Evolutionary conservation across 805 yeast species (phyloP).

Genomic region (Wickerhamomyces ciferrii): DNA sequence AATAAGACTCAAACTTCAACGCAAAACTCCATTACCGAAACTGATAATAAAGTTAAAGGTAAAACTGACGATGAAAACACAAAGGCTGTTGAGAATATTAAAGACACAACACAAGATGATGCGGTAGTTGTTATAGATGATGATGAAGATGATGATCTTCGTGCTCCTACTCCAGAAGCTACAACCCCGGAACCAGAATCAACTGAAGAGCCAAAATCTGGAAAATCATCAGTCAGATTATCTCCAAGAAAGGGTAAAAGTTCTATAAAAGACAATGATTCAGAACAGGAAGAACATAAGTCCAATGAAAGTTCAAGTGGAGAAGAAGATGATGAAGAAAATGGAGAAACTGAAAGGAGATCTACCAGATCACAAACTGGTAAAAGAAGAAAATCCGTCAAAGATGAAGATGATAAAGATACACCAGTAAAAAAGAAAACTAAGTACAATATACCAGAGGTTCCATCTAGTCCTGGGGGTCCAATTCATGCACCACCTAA

Average conservation of each 20-base stretch:
- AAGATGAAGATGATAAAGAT: not conserved
- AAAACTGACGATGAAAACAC: no score
- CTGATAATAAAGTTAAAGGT: no score
- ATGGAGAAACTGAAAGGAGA: conserved; percentile 15
- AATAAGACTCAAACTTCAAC: no score
- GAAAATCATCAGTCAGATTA: not conserved
- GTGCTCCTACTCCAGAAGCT: not conserved
- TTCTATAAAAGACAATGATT: conserved; percentile 3
- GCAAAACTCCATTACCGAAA: no score
- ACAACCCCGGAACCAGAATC: not conserved
- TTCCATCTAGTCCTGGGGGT: conserved; percentile 2
- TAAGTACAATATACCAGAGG: conserved; percentile 15
- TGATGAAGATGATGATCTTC: not conserved
- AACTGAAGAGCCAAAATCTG: not conserved
- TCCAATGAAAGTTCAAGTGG: conserved; percentile 3
- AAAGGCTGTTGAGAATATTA: no score
- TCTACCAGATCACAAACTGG: conserved; percentile 6
- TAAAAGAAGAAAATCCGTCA: conserved; percentile 10
- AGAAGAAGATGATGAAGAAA: conserved; percentile 13
- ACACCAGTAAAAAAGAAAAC: conserved; percentile 7
- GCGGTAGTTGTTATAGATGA: not conserved
- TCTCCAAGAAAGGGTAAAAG: not conserved
- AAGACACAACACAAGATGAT: no score
- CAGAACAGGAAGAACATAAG: conserved; percentile 2
- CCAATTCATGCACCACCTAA: conserved; percentile 18